Base-by-base conservation (phyloP, 257 asterid species). In the Paraleonurus japonicus region DNA sequence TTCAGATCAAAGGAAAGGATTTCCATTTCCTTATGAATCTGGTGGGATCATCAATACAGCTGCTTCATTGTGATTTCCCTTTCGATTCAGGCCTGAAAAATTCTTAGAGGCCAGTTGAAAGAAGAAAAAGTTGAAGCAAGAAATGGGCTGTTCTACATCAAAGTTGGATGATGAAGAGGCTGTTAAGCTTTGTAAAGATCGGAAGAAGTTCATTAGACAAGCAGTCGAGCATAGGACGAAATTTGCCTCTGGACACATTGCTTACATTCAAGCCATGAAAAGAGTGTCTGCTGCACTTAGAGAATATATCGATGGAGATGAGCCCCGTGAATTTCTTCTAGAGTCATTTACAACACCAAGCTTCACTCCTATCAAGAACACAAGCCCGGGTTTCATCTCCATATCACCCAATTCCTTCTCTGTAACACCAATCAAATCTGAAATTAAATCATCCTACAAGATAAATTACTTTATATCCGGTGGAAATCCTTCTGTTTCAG, bases 141-240 rank as follows among this genome's bases (percentile, higher is more conserved):
- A 83, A 64, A 91, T 94, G 99, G 99, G 99, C 83, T 94, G 99
- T 78, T 94, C 99, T 53, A 73, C 86, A 30, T 94, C 99, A 13
- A 94, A 91, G 78, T 78, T 94, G 84, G 99, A 94, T 75, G 87
- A 91, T 76, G 99, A 91, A 81, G 99, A 92, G 62, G 88, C 90
- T 5, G 95, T 94, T 65, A 86, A 80, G 84, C 93, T 94, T 63
- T 94, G 99, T 69, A 89, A 89, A 79, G 97, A 94, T 70, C 75
- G 99, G 16, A 94, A 88, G 81, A 91, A 85, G 76, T 91, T 89
- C 86, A 94, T 94, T 37, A 83, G 81, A 76, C 91, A 91, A 83
- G 99, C 99, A 13, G 95, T 94, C 48, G 97, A 91, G 72, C 85
- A 91, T 19, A 72, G 99, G 61, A 72, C 78, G 66, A 82, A 78